Evolutionary conservation across 108 stramenopile species (phyloP), one percentile per base, ranked within the genome.

Genomic region (Cyclotella atomus): DNA sequence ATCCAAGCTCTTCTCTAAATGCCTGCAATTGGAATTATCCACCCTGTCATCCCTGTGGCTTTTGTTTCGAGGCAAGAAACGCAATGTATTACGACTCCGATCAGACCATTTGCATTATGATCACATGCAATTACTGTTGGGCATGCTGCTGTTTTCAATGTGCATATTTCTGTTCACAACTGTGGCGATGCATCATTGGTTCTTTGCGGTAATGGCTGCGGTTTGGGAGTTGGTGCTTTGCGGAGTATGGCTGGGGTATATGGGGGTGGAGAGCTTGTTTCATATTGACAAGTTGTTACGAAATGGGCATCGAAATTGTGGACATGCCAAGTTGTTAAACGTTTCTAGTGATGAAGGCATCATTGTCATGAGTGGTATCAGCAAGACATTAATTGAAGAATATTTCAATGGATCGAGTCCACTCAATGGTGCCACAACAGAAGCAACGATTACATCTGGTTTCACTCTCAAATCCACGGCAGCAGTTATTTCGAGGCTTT

Each of bases 1-100:
- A 54, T 65, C 81, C 0, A 53, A 15, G 32, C 0, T 45, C 20
- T 89, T 95, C 49, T 63, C 78, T 36, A 28, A 68, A 21, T 59
- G 87, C 12, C 84, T 75, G 46, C 83, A 57, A 64, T 59, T 63
- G 16, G 85, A 89, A 43, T 43, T 89, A 41, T 90, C 81, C 27
- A 61, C 93, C 23, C 64, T 95, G 46, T 68, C 74, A 16, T 86
- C 94, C 21, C 76, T 94, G 10, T 94, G 91, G 89, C 87, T 87
- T 30, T 68, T 97, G 25, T 96, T 97, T 74, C 82, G 93, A n/a
- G 97, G 95, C n/a, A 92, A 88, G 71, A 97, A 97, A 71, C 70
- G 76, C 23, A 97, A 97, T 71, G 52, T 91, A 15, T 46, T 97
- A 35, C 87, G 97, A 10, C 77, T 78, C 29, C 88, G 97, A 45